These are phyloP conservation scores for Suhomyces prunicola DNA, from an alignment of 805 yeast species.

Conservation along the genomic window DNA sequence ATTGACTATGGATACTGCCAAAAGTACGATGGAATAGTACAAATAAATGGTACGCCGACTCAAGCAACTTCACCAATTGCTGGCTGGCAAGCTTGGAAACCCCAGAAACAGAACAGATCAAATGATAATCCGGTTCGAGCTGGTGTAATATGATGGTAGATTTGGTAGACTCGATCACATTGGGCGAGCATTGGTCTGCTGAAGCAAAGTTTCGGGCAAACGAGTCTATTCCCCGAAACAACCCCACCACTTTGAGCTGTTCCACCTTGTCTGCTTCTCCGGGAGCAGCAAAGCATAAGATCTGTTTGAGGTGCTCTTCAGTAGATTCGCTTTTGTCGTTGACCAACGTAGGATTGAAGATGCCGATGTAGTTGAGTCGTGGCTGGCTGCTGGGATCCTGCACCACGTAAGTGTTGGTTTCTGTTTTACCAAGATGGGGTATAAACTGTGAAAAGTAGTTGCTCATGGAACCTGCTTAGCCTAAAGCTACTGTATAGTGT, in stretches of 20 bases:
- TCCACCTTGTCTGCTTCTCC: conserved; percentile 13
- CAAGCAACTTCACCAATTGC: conserved; percentile 25
- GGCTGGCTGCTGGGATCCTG: conserved; percentile 7
- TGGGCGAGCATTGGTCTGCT: background rate
- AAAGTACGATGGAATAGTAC: conserved; percentile 26
- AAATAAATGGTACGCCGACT: conserved; percentile 23
- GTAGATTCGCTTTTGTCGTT: conserved; percentile 23
- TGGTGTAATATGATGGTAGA: conserved; percentile 24
- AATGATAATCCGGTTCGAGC: conserved; percentile 22
- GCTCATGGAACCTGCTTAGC: conserved; percentile 18
- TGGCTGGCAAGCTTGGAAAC: conserved; percentile 17
- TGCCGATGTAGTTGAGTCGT: conserved; percentile 20
- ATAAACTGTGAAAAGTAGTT: conserved; percentile 31
- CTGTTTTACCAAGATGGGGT: conserved; percentile 21
- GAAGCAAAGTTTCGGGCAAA: conserved; percentile 25
- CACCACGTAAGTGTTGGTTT: background rate
- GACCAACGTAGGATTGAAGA: conserved; percentile 32
- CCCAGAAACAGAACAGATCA: conserved; percentile 26
- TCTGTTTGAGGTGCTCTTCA: conserved; percentile 30
- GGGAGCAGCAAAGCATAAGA: conserved; percentile 27
- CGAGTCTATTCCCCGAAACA: conserved; percentile 35
- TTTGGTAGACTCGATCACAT: conserved; percentile 23
- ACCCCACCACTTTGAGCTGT: conserved; percentile 31
- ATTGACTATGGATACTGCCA: conserved; percentile 11
- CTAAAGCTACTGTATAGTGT: too few species aligned